Evolutionary conservation across 2,329 filamentous ascomycete genomes (phyloP), one percentile per base, ranked within the genome.

Genomic region (Sphaerulina vaccinii): DNA sequence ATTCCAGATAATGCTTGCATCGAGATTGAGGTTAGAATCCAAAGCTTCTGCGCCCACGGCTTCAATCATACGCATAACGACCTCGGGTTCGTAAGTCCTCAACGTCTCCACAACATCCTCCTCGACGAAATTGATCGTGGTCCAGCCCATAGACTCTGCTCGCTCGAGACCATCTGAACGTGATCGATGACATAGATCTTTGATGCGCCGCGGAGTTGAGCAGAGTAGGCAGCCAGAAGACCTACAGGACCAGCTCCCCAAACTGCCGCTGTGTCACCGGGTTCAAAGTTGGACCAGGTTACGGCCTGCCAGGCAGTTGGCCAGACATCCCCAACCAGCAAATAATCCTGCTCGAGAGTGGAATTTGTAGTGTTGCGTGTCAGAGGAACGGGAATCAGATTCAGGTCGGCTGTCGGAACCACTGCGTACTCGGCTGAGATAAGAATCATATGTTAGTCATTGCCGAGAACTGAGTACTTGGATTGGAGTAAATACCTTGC

Each of bases 141-240:
- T 77, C 52, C 77, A 80, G 0, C 81, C 82, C 38, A 86, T 85
- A 62, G 80, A 82, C 62, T 80, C 72, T 0, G 83, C 83, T 0
- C 76, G 74, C 6, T 75, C 70, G 1, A 86, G 68, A n/a, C 83
- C 73, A 62, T 83, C 81, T 75, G 73, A 0, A 85, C 81, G n/a
- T 78, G 77, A 55, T 86, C 84, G 3, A 87, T 79, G 0, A 83
- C 79, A 47, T 74, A 86, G 0, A 86, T 79, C 15, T 71, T 75
- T 11, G 76, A 79, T 1, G 82, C 83, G 2, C 83, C 83, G 0
- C 82, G 75, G 1, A 86, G 64, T 1, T 78, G 65, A 1, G 79
- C 83, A 1, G 77, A 82, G 65, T 85, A 85, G 2, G 83, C 83
- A 3, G 82, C 80, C 77, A 85, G 84, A 4, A 85, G 67, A 1